Percentiles rank a stretch among this genome's conserved stretches.
Evolutionary conservation across 2,329 filamentous ascomycete species (phyloP).

Genomic region (Fusarium vanettenii): DNA sequence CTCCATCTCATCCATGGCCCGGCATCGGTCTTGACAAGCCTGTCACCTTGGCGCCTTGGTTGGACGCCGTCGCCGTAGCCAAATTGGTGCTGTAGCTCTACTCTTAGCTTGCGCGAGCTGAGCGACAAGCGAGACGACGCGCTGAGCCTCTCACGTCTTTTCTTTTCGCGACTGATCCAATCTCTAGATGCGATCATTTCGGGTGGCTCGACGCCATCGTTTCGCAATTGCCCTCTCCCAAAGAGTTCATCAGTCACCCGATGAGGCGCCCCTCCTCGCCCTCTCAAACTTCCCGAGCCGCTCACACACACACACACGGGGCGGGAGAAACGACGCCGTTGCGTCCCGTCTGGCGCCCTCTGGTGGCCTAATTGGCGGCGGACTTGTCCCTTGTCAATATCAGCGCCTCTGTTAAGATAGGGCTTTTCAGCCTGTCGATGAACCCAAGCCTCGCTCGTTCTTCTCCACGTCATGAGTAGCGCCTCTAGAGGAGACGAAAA

Average conservation of each 20-base stretch:
- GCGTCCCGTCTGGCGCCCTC: neutral
- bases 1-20: constrained; percentile 2
- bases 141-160: neutral
- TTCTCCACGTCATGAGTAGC: constrained; percentile 16
- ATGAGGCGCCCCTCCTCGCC: neutral
- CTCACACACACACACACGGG: neutral
- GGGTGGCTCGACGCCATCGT: constrained; percentile 28
- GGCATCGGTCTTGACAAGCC: constrained; percentile 27
- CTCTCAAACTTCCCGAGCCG: neutral
- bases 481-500: neutral
- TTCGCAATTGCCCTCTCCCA: constrained; percentile 17
- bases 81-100: neutral
- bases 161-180: neutral
- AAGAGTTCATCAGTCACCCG: neutral
- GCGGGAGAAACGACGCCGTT: constrained; percentile 6
- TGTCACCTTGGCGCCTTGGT: constrained; percentile 34
- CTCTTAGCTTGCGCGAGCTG: constrained; percentile 11
- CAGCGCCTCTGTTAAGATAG: constrained; percentile 12
- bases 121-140: neutral
- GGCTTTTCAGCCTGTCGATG: constrained; percentile 13
- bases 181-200: neutral
- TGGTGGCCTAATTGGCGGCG: constrained; percentile 11
- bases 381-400: constrained; percentile 34
- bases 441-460: neutral
- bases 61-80: constrained; percentile 23